A percentile compares a stretch with the other conserved stretches of the same genome.
phyloP scores from a whole-genome alignment of 805 yeast genomes.

The Wickerhamiella kazuoi region DNA sequence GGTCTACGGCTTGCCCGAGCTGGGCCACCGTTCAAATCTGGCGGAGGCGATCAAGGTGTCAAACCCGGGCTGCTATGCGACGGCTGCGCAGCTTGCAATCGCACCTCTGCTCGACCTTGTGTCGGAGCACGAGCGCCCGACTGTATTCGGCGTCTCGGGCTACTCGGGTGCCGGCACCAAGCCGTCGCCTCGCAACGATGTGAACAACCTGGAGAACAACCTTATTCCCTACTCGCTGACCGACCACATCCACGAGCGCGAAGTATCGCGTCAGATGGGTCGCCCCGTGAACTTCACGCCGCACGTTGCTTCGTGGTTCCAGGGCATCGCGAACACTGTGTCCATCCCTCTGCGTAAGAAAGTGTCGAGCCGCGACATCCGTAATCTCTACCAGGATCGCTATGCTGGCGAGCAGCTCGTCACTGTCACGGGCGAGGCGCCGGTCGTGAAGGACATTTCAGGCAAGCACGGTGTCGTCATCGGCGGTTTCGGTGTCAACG shows the following conservation, averaged over 20 bases:
- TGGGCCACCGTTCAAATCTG: constrained; percentile 49
- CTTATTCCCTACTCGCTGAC: constrained; percentile 90
- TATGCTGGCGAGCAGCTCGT: constrained; percentile 76
- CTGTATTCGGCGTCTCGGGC: constrained; percentile 90
- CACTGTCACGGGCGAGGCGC: constrained; percentile 78
- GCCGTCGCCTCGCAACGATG: constrained; percentile 91
- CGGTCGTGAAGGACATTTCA: constrained; percentile 74
- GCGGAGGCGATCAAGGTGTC: constrained; percentile 65
- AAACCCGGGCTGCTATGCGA: constrained; percentile 99
- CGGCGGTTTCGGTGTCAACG: constrained; percentile 91
- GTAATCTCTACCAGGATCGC: constrained; percentile 72
- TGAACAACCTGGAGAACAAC: constrained; percentile 55
- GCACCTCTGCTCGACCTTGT: constrained; percentile 58
- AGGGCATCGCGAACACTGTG: constrained; percentile 87
- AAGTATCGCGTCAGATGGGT: constrained; percentile 68
- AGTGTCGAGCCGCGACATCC: constrained; percentile 62
- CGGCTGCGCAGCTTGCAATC: constrained; percentile 87
- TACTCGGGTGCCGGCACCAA: constrained; percentile 99
- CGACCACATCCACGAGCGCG: constrained; percentile 93
- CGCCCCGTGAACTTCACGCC: constrained; percentile 76
- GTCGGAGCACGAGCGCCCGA: constrained; percentile 47
- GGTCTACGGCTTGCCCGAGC: constrained; percentile 92
- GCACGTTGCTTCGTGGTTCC: constrained; percentile 99
- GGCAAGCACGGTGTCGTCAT: constrained; percentile 90
- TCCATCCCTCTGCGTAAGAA: constrained; percentile 58